Evolutionary conservation across 2,329 filamentous ascomycete species (phyloP).

Genomic region (Xylaria arbuscula): DNA sequence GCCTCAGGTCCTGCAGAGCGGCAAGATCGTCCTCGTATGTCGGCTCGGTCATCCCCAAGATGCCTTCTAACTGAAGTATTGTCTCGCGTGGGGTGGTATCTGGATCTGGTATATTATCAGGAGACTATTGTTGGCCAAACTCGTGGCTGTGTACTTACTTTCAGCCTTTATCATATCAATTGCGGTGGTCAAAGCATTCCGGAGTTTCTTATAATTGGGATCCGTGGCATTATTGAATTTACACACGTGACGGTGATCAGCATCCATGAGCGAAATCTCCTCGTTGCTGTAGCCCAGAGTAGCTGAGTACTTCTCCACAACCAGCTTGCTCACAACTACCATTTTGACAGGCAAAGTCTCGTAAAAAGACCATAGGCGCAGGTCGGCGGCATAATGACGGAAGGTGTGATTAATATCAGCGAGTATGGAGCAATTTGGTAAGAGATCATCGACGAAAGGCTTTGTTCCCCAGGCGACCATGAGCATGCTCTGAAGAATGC

Average conservation of each 20-base stretch:
- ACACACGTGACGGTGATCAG: conserved; percentile 53
- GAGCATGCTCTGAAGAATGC: conserved; percentile 53
- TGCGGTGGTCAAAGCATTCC: conserved; percentile 49
- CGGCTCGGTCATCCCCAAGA: conserved; percentile 40
- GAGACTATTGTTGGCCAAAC: no score
- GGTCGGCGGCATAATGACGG: conserved; percentile 51
- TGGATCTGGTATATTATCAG: conserved; percentile 25
- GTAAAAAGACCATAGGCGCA: conserved; percentile 59
- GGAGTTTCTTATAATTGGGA: conserved; percentile 50
- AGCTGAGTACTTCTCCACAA: conserved; percentile 49
- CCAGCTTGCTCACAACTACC: conserved; percentile 46
- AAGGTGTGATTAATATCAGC: conserved; percentile 59
- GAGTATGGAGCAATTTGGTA: conserved; percentile 51
- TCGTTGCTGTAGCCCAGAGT: conserved; percentile 46
- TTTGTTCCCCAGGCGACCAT: conserved; percentile 49
- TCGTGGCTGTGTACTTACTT: no score
- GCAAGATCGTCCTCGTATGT: conserved; percentile 44
- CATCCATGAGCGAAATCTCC: conserved; percentile 48
- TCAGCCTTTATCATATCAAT: conserved; percentile 43
- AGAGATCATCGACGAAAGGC: conserved; percentile 55
- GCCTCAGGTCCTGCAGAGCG: conserved; percentile 42
- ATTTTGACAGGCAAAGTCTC: conserved; percentile 53
- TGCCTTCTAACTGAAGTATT: conserved; percentile 35
- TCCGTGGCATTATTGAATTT: conserved; percentile 50
- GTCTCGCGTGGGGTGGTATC: conserved; percentile 27